phyloP scores from a whole-genome alignment of 139 green algal species.

The Ulvella scutata region DNA sequence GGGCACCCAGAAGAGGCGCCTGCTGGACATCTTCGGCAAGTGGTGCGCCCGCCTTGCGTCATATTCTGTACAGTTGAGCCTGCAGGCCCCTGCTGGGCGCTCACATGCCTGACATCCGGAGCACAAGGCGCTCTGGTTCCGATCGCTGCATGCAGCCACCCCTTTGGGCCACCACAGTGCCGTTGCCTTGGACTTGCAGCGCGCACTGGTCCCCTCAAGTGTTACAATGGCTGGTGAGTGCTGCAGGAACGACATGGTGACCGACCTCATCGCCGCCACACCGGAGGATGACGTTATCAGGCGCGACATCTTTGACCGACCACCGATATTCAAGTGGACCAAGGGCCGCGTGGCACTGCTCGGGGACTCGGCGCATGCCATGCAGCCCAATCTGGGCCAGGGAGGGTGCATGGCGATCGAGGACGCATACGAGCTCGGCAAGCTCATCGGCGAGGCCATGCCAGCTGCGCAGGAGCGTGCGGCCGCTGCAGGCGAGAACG shows the following conservation, averaged over 20 bases:
- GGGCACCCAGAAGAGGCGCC: slow-evolving; percentile 47
- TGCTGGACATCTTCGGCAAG: slow-evolving; percentile 79
- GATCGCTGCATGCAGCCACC: too few species aligned
- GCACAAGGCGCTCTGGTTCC: too few species aligned
- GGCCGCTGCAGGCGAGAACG: neutral
- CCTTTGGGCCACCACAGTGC: too few species aligned
- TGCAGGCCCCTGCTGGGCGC: too few species aligned
- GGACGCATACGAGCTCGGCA: slow-evolving; percentile 61
- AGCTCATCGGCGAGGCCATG: slow-evolving; percentile 26
- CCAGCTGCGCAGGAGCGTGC: too few species aligned
- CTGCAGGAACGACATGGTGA: slow-evolving; percentile 26
- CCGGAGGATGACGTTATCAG: slow-evolving; percentile 83
- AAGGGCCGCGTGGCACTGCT: slow-evolving; percentile 76
- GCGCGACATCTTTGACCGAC: slow-evolving; percentile 86
- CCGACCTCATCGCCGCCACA: slow-evolving; percentile 72
- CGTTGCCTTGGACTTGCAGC: too few species aligned
- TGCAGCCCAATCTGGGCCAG: slow-evolving; percentile 98
- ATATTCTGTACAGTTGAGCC: too few species aligned
- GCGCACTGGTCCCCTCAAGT: too few species aligned
- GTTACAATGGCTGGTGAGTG: slow-evolving; percentile 8
- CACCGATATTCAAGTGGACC: slow-evolving; percentile 62
- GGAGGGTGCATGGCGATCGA: slow-evolving; percentile 92
- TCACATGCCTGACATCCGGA: too few species aligned
- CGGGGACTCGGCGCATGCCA: slow-evolving; percentile 88
- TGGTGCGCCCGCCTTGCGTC: slow-evolving; percentile 43